Evolutionary conservation across 164 flowering plant genomes (phyloP).

Genomic region (Vitis labrusca): DNA sequence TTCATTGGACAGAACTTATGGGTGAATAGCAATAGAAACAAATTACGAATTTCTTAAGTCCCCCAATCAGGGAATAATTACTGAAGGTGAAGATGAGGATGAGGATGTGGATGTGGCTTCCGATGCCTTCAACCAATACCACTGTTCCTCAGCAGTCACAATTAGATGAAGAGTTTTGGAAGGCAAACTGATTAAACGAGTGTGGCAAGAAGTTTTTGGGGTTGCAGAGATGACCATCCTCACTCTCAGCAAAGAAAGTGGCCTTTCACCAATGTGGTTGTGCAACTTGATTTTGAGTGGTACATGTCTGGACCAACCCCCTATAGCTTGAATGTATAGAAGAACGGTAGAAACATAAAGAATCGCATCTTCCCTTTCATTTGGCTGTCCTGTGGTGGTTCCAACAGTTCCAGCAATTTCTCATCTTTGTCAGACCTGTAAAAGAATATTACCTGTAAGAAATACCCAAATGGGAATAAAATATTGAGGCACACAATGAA

Average conservation of each 20-base stretch:
- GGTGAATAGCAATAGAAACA: conserved; percentile 26
- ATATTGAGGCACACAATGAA: not conserved
- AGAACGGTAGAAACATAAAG: conserved; percentile 3
- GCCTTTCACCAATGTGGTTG: not conserved
- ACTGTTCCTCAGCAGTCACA: conserved; percentile 16
- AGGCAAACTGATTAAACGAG: conserved; percentile 24
- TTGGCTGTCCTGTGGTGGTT: conserved; percentile 1
- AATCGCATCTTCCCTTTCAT: conserved; percentile 9
- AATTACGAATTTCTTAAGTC: conserved; percentile 21
- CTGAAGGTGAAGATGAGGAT: conserved; percentile 9
- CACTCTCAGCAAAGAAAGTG: not conserved
- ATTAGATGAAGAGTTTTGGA: conserved; percentile 17
- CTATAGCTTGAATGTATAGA: not conserved
- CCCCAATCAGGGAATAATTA: not conserved
- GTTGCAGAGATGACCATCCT: conserved; percentile 16
- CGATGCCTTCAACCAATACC: conserved; percentile 12
- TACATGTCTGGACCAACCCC: not conserved
- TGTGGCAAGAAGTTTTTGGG: conserved; percentile 18
- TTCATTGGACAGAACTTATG: conserved; percentile 16
- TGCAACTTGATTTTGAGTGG: not conserved
- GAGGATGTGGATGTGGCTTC: conserved; percentile 5
- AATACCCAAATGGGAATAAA: not conserved
- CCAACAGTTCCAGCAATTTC: not conserved
- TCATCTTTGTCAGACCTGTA: not conserved
- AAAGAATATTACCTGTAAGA: too few species aligned